A percentile compares a stretch with the other conserved stretches of the same genome.
Evolutionary conservation across 1,284 basidiomycete genomes (phyloP).

Genomic region (Ganoderma leucocontextum): DNA sequence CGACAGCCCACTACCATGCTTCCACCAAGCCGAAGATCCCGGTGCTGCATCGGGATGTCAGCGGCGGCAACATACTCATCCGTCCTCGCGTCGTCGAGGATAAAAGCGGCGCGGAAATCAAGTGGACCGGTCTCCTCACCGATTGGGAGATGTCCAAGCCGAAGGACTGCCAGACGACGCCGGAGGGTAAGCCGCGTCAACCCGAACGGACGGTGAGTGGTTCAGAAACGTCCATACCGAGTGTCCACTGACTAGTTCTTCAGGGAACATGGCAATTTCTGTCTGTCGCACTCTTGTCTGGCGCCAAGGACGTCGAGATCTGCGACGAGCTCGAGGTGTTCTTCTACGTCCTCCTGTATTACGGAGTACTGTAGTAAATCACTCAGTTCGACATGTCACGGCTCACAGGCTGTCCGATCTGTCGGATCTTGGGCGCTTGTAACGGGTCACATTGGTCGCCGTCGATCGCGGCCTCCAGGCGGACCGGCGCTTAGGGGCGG

Average conservation of each 20-base stretch:
- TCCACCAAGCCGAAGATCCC: background rate
- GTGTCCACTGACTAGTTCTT: background rate
- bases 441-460: too few species aligned
- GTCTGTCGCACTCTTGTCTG: slow-evolving; percentile 4
- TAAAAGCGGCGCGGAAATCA: background rate
- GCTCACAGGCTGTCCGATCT: too few species aligned
- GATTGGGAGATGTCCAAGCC: slow-evolving; percentile 27
- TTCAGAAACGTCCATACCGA: too few species aligned
- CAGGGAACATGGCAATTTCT: slow-evolving; percentile 20
- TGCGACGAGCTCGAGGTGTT: slow-evolving; percentile 18
- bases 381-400: too few species aligned
- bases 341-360: slow-evolving; percentile 15
- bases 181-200: too few species aligned
- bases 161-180: background rate
- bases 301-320: background rate
- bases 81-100: background rate
- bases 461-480: too few species aligned
- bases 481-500: too few species aligned
- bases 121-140: slow-evolving; percentile 17
- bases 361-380: too few species aligned
- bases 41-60: slow-evolving; percentile 21
- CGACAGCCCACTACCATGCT: slow-evolving; percentile 16
- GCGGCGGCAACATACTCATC: slow-evolving; percentile 23
- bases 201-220: slow-evolving; percentile 9
- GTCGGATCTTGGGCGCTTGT: too few species aligned